Percentiles rank a stretch among this genome's conserved stretches.
Evolutionary conservation across 345 rosid genomes (phyloP).

Genomic region (Angophora floribunda): DNA sequence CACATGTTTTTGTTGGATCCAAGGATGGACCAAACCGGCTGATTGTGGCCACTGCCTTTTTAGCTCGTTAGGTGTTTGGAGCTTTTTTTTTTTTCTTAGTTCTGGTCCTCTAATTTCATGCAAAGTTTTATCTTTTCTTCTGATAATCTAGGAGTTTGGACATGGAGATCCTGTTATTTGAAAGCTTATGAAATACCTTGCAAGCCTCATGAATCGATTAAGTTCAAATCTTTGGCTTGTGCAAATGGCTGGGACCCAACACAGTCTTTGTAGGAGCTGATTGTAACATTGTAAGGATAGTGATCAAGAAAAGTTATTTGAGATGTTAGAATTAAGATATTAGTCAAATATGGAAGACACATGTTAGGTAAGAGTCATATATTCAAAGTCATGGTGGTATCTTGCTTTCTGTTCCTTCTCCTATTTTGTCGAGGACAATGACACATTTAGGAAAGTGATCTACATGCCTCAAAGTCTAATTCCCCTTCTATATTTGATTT

Average conservation of each 20-base stretch:
- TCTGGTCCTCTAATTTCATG: neutral
- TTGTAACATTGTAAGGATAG: neutral
- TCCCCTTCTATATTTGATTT: neutral
- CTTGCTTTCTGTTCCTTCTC: neutral
- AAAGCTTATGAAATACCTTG: neutral
- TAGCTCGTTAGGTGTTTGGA: neutral
- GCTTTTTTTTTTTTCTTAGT: neutral
- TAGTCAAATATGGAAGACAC: neutral
- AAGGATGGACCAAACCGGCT: neutral
- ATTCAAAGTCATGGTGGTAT: neutral
- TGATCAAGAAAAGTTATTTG: neutral
- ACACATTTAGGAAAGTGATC: neutral
- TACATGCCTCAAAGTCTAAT: neutral
- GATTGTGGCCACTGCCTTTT: neutral
- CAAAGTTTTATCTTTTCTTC: neutral
- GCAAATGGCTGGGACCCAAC: rapidly evolving
- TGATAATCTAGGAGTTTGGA: neutral
- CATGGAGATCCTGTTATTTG: neutral
- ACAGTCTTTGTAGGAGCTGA: neutral
- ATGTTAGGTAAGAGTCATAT: neutral
- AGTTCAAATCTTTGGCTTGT: neutral
- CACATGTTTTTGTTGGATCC: neutral
- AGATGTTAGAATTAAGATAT: neutral
- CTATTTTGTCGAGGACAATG: neutral
- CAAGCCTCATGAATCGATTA: rapidly evolving